Evolutionary conservation across 73 alveolate genomes (phyloP), one percentile per base, ranked within the genome.

Genomic region (Paramecium primaurelia): DNA sequence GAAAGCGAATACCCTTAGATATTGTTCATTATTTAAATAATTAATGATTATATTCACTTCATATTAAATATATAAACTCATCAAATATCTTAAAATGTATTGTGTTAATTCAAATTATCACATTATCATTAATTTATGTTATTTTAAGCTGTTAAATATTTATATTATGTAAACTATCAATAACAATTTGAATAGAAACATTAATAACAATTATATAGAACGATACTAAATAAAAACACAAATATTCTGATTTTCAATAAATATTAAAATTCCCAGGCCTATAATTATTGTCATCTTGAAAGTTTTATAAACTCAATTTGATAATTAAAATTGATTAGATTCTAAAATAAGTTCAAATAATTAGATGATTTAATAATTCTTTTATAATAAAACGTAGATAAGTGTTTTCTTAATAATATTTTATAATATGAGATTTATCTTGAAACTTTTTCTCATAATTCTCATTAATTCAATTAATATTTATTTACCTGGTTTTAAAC

Each of bases 21-120:
- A 64, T 80, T 80, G 51, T 80, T 80, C 91, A 80, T 73, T 73
- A 73, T 64, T 64, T 64, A 64, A 64, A 64, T 64, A 64, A 64
- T 64, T 64, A 64, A 64, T 64, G 51, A 26, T 64, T 42, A 64
- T 54, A 64, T 32, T 64, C 84, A 32, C 51, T 25, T 64, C 84
- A 64, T 64, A 34, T 64, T 32, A 28, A 54, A 54, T 54, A 64
- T 64, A 64, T 64, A 64, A 25, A 64, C 28, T 32, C 84, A 64
- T 54, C 84, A 32, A 64, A 64, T 64, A 64, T 64, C 84, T 64
- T 64, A 64, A 26, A 54, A 54, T 54, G 69, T 18, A 54, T 54
- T 54, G 20, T 18, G 69, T n/a, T 54, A 54, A 18, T 54, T 54
- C 69, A 54, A 54, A 54, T 54, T 2, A 54, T 54, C 69, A 34